Evolutionary conservation across 148 eudicot genomes (phyloP).

Genomic region (Salicornia ramosissima): DNA sequence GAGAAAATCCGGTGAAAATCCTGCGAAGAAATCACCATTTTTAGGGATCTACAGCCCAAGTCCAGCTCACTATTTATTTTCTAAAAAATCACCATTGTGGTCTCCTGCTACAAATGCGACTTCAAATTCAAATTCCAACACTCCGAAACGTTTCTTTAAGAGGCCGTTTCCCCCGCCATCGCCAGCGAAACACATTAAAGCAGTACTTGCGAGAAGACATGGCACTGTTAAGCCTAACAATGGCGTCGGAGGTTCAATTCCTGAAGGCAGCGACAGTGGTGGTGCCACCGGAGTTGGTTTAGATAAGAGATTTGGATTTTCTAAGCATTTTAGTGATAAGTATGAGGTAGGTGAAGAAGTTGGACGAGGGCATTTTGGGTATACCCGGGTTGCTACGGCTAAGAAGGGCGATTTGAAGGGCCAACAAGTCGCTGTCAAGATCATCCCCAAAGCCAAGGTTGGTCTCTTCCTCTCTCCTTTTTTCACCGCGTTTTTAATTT

Average conservation of each 20-base stretch:
- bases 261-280: constrained; percentile 40
- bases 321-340: constrained; percentile 56
- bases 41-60: constrained; percentile 74
- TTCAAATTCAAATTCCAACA: constrained; percentile 43
- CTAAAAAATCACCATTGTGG: constrained; percentile 68
- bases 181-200: constrained; percentile 82
- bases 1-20: constrained; percentile 18
- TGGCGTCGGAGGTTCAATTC: constrained; percentile 28
- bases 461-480: not conserved
- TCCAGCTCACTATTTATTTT: constrained; percentile 65
- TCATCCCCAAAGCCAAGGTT: constrained; percentile 87
- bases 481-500: not conserved
- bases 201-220: constrained; percentile 54
- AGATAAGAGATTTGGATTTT: constrained; percentile 82
- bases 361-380: constrained; percentile 97
- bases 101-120: constrained; percentile 42
- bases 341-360: constrained; percentile 93
- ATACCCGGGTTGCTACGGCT: constrained; percentile 64
- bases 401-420: constrained; percentile 81
- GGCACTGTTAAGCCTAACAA: constrained; percentile 59
- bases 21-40: constrained; percentile 55
- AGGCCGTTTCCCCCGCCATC: constrained; percentile 79
- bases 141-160: constrained; percentile 62
- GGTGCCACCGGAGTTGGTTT: constrained; percentile 31
- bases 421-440: constrained; percentile 77